Percentiles rank a stretch among this genome's conserved stretches.
Evolutionary conservation across 257 asterid species (phyloP).

Genomic region (Eustoma russellianum): DNA sequence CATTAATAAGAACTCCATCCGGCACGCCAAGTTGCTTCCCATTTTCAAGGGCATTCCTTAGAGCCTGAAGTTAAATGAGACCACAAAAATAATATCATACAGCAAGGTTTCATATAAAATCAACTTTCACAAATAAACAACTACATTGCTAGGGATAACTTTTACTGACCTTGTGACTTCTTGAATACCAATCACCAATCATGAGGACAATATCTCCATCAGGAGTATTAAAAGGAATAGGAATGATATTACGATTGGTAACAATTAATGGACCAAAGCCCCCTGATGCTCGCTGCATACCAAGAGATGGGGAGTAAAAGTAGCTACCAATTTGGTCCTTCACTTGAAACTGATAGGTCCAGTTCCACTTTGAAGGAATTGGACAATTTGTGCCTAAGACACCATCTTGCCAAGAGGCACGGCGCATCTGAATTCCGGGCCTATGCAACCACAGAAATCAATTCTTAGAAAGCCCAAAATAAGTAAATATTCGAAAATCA

Average conservation of each 20-base stretch:
- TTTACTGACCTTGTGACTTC: conserved; percentile 62
- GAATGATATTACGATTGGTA: conserved; percentile 53
- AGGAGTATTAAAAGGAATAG: conserved; percentile 63
- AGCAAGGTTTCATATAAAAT: neutral
- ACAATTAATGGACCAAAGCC: conserved; percentile 75
- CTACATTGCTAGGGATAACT: conserved; percentile 4
- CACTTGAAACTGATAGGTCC: conserved; percentile 95
- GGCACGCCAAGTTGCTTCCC: conserved; percentile 85
- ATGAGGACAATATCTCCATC: conserved; percentile 75
- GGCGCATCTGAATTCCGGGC: conserved; percentile 94
- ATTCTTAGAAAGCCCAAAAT: conserved; percentile 11
- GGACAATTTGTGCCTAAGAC: conserved; percentile 95
- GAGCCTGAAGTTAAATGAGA: conserved; percentile 33
- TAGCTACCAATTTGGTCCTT: conserved; percentile 97
- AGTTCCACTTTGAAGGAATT: conserved; percentile 65
- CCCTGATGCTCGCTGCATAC: conserved; percentile 90
- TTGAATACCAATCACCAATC: conserved; percentile 93
- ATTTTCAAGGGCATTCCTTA: conserved; percentile 51
- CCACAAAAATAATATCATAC: neutral
- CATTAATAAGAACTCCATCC: conserved; percentile 86
- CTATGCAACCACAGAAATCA: conserved; percentile 23
- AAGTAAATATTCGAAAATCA: conserved; percentile 5
- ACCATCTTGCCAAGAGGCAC: conserved; percentile 94
- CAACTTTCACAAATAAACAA: conserved; percentile 3
- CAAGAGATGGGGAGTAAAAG: conserved; percentile 78